Evolutionary conservation across 805 yeast genomes (phyloP).

Genomic region (Candida oleophila): DNA sequence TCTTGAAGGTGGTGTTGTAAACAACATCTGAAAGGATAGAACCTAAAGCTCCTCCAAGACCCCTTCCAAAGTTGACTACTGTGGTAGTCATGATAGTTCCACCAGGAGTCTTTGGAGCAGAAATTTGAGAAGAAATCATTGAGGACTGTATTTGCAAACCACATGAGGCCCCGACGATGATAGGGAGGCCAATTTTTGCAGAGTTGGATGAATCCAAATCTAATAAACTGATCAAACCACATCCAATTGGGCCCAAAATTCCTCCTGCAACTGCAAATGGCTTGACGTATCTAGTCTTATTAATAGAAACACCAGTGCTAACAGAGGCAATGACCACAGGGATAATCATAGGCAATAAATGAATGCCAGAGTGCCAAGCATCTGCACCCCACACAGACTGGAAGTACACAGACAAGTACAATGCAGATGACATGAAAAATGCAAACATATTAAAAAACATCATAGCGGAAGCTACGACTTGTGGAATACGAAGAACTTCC

Average conservation of each 20-base stretch:
- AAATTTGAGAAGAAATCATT: slow-evolving; percentile 44
- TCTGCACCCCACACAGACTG: slow-evolving; percentile 44
- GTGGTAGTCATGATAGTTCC: slow-evolving; percentile 49
- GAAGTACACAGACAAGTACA: slow-evolving; percentile 40
- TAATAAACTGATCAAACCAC: slow-evolving; percentile 45
- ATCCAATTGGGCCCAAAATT: slow-evolving; percentile 38
- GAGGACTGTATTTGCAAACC: slow-evolving; percentile 50
- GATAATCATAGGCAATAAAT: slow-evolving; percentile 42
- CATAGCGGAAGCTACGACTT: slow-evolving; percentile 37
- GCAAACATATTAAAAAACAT: slow-evolving; percentile 30
- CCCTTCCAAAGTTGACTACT: slow-evolving; percentile 42
- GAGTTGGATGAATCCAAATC: slow-evolving; percentile 33
- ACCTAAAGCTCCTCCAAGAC: slow-evolving; percentile 47
- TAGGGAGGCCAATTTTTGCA: slow-evolving; percentile 43
- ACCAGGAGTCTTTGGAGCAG: slow-evolving; percentile 53
- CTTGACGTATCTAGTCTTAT: slow-evolving; percentile 39
- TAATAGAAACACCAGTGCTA: slow-evolving; percentile 36
- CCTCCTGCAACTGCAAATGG: slow-evolving; percentile 38
- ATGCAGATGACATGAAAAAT: slow-evolving; percentile 33
- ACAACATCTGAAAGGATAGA: slow-evolving; percentile 43
- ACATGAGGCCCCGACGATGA: slow-evolving; percentile 45
- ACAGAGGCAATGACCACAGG: slow-evolving; percentile 38
- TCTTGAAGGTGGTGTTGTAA: slow-evolving; percentile 26
- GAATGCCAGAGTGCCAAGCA: slow-evolving; percentile 46
- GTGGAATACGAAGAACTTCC: slow-evolving; percentile 39